phyloP scores from a whole-genome alignment of 2,329 filamentous ascomycete species.

The Phyllosticta capitalensis region DNA sequence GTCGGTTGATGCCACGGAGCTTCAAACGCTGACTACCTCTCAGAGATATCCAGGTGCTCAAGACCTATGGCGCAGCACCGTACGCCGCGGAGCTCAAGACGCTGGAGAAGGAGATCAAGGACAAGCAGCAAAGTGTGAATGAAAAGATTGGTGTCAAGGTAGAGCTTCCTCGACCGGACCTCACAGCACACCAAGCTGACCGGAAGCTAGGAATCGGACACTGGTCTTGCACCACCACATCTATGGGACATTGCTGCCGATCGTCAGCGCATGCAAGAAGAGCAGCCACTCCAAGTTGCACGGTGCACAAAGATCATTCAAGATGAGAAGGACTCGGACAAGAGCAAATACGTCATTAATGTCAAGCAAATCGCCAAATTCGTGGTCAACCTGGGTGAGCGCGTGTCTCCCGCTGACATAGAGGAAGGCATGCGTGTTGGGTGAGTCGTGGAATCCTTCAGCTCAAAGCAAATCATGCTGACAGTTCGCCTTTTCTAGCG shows the following conservation, averaged over 20 bases:
- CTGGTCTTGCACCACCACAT: conserved; percentile 93
- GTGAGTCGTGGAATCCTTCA: conserved; percentile 30
- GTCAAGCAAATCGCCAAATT: conserved; percentile 99
- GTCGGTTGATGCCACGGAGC: conserved; percentile 13
- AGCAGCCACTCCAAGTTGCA: conserved; percentile 94
- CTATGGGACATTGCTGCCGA: conserved; percentile 98
- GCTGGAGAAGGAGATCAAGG: conserved; percentile 98
- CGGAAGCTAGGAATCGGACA: conserved; percentile 75
- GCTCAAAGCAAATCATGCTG: not conserved
- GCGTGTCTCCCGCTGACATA: conserved; percentile 96
- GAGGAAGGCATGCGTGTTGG: conserved; percentile 98
- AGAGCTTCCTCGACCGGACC: conserved; percentile 14
- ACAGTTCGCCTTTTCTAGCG: conserved; percentile 35
- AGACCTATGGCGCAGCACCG: conserved; percentile 95
- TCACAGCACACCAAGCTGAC: not conserved
- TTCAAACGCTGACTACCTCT: conserved; percentile 23
- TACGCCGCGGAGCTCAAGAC: conserved; percentile 92
- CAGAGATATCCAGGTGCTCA: conserved; percentile 97
- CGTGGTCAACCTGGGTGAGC: conserved; percentile 92
- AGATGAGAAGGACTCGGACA: conserved; percentile 89
- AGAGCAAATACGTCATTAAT: conserved; percentile 99
- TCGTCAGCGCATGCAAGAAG: conserved; percentile 95
- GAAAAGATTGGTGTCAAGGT: conserved; percentile 93
- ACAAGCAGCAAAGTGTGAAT: conserved; percentile 95
- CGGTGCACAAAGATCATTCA: conserved; percentile 98